phyloP scores from a whole-genome alignment of 768 basidiomycete species.

The Russula lepida region DNA sequence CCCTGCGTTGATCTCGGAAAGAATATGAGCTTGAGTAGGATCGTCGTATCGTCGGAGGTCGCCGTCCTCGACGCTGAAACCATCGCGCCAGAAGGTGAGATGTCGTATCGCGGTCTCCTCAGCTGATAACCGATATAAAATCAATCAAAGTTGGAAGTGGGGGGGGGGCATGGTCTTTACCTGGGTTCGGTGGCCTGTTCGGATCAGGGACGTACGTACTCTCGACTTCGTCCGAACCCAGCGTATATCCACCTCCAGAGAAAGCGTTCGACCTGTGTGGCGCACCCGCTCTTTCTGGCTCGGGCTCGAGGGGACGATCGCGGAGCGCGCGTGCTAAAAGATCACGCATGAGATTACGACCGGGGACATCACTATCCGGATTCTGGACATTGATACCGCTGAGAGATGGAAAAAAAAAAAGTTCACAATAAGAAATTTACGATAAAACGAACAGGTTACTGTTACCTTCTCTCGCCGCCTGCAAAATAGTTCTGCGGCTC shows the following conservation, averaged over 20 bases:
- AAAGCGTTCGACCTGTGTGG: constrained; percentile 34
- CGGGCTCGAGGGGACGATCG: constrained; percentile 31
- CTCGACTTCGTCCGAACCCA: constrained; percentile 87
- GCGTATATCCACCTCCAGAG: constrained; percentile 66
- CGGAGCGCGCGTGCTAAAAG: constrained; percentile 75
- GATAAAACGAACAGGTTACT: constrained; percentile 35
- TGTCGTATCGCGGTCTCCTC: constrained; percentile 56
- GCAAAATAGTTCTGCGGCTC: constrained; percentile 66
- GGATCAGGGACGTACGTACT: constrained; percentile 74
- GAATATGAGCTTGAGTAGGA: constrained; percentile 56
- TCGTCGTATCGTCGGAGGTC: constrained; percentile 79
- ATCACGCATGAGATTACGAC: constrained; percentile 55
- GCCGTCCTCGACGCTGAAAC: constrained; percentile 87
- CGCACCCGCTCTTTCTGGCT: constrained; percentile 6
- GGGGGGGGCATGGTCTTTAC: constrained; percentile 24
- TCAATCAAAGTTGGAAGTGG: not conserved
- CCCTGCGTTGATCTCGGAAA: constrained; percentile 77
- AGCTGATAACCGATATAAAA: constrained; percentile 13
- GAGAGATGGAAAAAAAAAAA: not conserved
- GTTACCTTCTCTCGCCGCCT: constrained; percentile 87
- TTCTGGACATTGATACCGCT: constrained; percentile 89
- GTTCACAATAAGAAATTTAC: not conserved
- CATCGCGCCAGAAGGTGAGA: constrained; percentile 89
- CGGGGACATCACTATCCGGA: constrained; percentile 51
- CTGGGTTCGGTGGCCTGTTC: constrained; percentile 29